Evolutionary conservation across 305 asterid species (phyloP).

Genomic region (Fraxinus angustifolia): DNA sequence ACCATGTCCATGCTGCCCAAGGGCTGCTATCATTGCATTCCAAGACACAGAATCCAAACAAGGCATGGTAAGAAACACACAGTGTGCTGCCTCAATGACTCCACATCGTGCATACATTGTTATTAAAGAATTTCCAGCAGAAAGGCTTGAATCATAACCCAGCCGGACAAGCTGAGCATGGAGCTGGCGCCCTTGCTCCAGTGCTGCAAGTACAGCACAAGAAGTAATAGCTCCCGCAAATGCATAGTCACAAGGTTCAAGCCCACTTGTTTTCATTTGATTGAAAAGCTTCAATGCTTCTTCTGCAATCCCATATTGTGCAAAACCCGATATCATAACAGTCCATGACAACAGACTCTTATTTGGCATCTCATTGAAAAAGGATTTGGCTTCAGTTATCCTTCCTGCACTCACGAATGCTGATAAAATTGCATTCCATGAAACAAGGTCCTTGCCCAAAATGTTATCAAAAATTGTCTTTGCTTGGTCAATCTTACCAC

Average conservation of each 20-base stretch:
- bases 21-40: slow-evolving; percentile 92
- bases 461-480: slow-evolving; percentile 49
- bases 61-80: slow-evolving; percentile 60
- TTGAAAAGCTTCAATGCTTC: slow-evolving; percentile 74
- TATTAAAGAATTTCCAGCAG: slow-evolving; percentile 81
- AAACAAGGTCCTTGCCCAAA: slow-evolving; percentile 57
- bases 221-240: slow-evolving; percentile 87
- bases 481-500: slow-evolving; percentile 63
- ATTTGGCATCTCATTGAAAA: slow-evolving; percentile 60
- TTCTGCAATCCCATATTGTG: slow-evolving; percentile 78
- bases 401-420: slow-evolving; percentile 56
- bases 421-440: slow-evolving; percentile 80
- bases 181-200: slow-evolving; percentile 83
- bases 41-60: slow-evolving; percentile 76
- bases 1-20: slow-evolving; percentile 87
- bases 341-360: slow-evolving; percentile 70
- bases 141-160: slow-evolving; percentile 84
- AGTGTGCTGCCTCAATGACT: slow-evolving; percentile 58
- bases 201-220: slow-evolving; percentile 73
- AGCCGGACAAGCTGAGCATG: slow-evolving; percentile 67
- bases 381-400: slow-evolving; percentile 52
- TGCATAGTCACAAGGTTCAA: slow-evolving; percentile 78
- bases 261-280: slow-evolving; percentile 55
- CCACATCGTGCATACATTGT: slow-evolving; percentile 90
- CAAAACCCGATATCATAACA: slow-evolving; percentile 76